Evolutionary conservation across 2,329 filamentous ascomycete genomes (phyloP).

Genomic region (Ophiocordyceps australis): DNA sequence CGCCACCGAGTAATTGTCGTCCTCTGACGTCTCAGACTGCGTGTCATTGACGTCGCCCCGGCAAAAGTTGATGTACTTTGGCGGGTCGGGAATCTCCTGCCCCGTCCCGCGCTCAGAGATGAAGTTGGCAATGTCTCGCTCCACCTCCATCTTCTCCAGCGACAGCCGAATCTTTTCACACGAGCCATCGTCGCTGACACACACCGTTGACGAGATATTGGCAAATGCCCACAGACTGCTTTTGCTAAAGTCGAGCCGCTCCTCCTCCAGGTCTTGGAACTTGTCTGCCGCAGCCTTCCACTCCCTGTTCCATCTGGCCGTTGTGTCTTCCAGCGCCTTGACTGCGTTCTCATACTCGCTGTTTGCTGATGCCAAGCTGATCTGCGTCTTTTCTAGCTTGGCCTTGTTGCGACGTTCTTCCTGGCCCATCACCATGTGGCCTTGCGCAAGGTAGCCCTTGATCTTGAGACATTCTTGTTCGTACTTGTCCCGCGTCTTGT

Average conservation of each 20-base stretch:
- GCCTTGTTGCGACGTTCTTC: conserved; percentile 98
- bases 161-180: conserved; percentile 93
- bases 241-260: conserved; percentile 91
- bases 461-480: conserved; percentile 97
- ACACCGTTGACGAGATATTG: conserved; percentile 92
- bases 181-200: conserved; percentile 89
- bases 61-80: conserved; percentile 98
- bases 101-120: conserved; percentile 82
- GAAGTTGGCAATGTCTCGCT: conserved; percentile 81
- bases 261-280: conserved; percentile 97
- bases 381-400: conserved; percentile 96
- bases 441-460: conserved; percentile 94
- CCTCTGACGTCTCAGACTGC: conserved; percentile 67
- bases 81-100: conserved; percentile 91
- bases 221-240: conserved; percentile 96
- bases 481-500: conserved; percentile 83
- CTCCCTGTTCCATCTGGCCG: conserved; percentile 87
- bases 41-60: conserved; percentile 71
- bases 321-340: conserved; percentile 88
- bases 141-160: conserved; percentile 88
- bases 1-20: conserved; percentile 82
- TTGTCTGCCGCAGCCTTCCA: conserved; percentile 98
- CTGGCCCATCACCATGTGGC: conserved; percentile 99
- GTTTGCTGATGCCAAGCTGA: conserved; percentile 80
- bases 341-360: conserved; percentile 86